Percentiles rank a stretch among this genome's conserved stretches.
Evolutionary conservation across 2,329 filamentous ascomycete genomes (phyloP).

Genomic region (Stagonosporopsis vannaccii): DNA sequence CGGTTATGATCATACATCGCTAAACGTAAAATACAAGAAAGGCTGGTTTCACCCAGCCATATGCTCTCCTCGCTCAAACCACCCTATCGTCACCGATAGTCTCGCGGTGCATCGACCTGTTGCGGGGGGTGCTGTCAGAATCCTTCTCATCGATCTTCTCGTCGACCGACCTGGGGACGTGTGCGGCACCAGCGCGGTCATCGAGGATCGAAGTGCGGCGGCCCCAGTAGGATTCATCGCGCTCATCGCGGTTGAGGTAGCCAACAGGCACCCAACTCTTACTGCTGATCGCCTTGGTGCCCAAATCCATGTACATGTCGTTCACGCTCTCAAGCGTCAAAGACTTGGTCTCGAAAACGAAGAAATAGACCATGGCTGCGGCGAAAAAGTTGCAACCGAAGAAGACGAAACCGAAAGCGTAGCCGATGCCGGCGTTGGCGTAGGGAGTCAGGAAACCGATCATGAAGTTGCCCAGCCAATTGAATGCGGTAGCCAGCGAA

Average conservation of each 20-base stretch:
- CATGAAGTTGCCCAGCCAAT: constrained; percentile 51
- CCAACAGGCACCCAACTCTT: constrained; percentile 45
- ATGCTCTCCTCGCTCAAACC: constrained; percentile 5
- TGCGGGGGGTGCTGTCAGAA: constrained; percentile 28
- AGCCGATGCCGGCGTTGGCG: constrained; percentile 43
- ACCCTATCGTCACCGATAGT: constrained; percentile 22
- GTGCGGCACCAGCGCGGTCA: constrained; percentile 15
- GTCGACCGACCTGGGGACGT: constrained; percentile 18
- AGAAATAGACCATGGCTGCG: constrained; percentile 43
- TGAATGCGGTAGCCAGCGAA: constrained; percentile 43
- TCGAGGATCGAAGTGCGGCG: constrained; percentile 31
- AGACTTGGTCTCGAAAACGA: constrained; percentile 45
- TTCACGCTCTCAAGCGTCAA: constrained; percentile 47
- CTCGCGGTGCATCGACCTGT: constrained; percentile 34
- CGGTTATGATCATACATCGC: neutral
- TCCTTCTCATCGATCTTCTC: constrained; percentile 32
- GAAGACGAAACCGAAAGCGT: constrained; percentile 47
- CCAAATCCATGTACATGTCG: constrained; percentile 44
- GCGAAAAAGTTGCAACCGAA: constrained; percentile 45
- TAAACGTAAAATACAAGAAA: neutral
- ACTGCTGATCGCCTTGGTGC: constrained; percentile 38
- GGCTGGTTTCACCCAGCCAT: neutral
- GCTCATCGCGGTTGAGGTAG: constrained; percentile 40
- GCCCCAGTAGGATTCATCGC: constrained; percentile 40
- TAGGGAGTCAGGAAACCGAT: constrained; percentile 47